Evolutionary conservation across 352 stramenopile genomes (phyloP).

Genomic region (Phytophthora nicotianae): DNA sequence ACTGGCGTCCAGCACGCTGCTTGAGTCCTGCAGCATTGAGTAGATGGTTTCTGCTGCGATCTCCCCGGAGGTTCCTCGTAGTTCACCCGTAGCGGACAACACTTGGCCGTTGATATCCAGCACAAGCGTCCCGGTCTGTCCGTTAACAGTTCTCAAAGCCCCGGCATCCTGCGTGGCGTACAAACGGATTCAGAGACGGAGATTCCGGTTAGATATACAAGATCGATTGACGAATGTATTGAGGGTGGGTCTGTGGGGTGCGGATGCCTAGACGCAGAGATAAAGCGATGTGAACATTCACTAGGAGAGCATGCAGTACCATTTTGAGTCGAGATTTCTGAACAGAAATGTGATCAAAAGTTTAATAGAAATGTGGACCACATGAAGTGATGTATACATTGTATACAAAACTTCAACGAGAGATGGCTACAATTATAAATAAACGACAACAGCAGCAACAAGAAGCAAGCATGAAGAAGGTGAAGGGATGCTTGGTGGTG

Average conservation of each 20-base stretch:
- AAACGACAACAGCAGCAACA: neutral
- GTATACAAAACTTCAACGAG: conserved; percentile 25
- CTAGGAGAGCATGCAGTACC: conserved; percentile 11
- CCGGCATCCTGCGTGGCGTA: conserved; percentile 53
- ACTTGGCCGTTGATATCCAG: conserved; percentile 63
- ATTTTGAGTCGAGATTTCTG: conserved; percentile 20
- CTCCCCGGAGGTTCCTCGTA: conserved; percentile 55
- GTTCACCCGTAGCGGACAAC: conserved; percentile 64
- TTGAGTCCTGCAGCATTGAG: conserved; percentile 75
- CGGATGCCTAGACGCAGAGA: conserved; percentile 5
- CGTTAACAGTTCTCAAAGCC: conserved; percentile 47
- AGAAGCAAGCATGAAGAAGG: conserved; percentile 24
- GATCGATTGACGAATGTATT: neutral
- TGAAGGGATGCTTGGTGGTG: conserved; percentile 57
- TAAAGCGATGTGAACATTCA: neutral
- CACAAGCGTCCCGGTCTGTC: conserved; percentile 70
- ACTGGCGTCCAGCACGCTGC: conserved; percentile 52
- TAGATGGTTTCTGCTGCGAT: conserved; percentile 63
- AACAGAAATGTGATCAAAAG: neutral
- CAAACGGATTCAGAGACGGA: conserved; percentile 6
- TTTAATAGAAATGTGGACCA: neutral
- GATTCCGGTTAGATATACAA: conserved; percentile 9
- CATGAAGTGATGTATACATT: conserved; percentile 1
- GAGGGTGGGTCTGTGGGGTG: neutral
- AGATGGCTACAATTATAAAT: conserved; percentile 17